Conservation (phyloP, 106 monocot species). For the Platanthera zijinensis region DNA sequence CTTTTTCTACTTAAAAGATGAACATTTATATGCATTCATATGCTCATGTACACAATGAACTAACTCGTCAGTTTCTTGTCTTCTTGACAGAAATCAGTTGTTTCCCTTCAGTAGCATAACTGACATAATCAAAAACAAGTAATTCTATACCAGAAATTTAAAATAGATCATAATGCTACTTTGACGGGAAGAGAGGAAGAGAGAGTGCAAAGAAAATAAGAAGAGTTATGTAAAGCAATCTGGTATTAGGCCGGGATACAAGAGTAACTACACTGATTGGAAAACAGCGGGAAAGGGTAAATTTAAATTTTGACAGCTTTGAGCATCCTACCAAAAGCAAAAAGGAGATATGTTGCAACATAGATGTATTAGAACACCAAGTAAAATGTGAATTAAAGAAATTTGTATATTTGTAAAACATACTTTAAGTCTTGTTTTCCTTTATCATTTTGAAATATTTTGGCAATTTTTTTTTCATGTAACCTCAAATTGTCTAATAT, state of each 20-base stretch:
- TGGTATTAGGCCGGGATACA: not conserved
- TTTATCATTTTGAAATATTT: not conserved
- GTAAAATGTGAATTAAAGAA: not conserved
- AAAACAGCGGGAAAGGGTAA: not conserved
- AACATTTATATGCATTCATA: not conserved
- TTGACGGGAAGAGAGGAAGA: not conserved
- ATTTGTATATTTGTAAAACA: not conserved
- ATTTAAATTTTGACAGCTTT: not conserved
- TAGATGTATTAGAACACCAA: not conserved
- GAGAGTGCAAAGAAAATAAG: not conserved
- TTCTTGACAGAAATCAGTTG: not conserved
- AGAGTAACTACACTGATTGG: not conserved
- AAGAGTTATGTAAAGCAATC: not conserved
- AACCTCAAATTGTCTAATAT: conserved; percentile 81
- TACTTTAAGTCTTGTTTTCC: not conserved
- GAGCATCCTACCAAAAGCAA: not conserved
- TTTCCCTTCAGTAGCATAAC: not conserved
- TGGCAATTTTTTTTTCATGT: not conserved
- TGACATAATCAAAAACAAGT: not conserved
- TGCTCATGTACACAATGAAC: not conserved
- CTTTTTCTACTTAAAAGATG: not conserved
- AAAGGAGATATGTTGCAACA: not conserved
- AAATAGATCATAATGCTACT: not conserved
- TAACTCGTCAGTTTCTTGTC: not conserved
- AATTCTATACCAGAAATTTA: not conserved